Evolutionary conservation across 352 stramenopile genomes (phyloP).

Genomic region (Halophytophthora polymorphica): DNA sequence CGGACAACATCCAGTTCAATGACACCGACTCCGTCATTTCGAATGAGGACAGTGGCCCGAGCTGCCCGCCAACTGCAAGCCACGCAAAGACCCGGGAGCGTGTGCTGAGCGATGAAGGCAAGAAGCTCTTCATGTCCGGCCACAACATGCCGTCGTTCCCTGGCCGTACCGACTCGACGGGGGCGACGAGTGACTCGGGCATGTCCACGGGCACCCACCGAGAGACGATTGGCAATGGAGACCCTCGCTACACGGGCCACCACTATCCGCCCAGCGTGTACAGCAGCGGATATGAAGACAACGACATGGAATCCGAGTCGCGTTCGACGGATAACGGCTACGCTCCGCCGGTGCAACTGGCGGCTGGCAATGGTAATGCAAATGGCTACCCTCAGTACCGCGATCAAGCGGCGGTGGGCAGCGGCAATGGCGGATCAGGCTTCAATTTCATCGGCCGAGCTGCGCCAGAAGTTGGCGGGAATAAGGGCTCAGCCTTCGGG

Average conservation of each 20-base stretch:
- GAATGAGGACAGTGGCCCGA: conserved; percentile 41
- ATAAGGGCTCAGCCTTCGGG: conserved; percentile 63
- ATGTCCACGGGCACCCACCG: conserved; percentile 12
- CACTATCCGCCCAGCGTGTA: conserved; percentile 49
- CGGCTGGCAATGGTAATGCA: conserved; percentile 15
- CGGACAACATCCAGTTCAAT: conserved; percentile 73
- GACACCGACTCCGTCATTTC: conserved; percentile 45
- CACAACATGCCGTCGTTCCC: conserved; percentile 29
- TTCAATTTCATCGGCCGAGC: conserved; percentile 34
- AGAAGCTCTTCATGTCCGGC: conserved; percentile 68
- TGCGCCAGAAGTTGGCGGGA: conserved; percentile 10
- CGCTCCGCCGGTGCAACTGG: conserved; percentile 26
- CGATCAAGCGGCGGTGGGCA: conserved; percentile 19
- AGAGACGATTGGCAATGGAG: conserved; percentile 30
- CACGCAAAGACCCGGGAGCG: conserved; percentile 63
- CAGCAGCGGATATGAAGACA: conserved; percentile 51
- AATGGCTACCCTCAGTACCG: conserved; percentile 5
- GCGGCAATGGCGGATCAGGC: conserved; percentile 14
- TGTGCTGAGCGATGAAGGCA: conserved; percentile 83
- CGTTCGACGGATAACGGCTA: conserved; percentile 54
- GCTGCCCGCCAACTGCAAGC: conserved; percentile 64
- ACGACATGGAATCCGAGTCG: conserved; percentile 48
- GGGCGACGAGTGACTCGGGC: conserved; percentile 26
- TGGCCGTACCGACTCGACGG: conserved; percentile 25
- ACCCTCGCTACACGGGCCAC: conserved; percentile 37